Evolutionary conservation across 2,329 filamentous ascomycete species (phyloP), one percentile per base, ranked within the genome.

Genomic region (Penicillium digitatum): DNA sequence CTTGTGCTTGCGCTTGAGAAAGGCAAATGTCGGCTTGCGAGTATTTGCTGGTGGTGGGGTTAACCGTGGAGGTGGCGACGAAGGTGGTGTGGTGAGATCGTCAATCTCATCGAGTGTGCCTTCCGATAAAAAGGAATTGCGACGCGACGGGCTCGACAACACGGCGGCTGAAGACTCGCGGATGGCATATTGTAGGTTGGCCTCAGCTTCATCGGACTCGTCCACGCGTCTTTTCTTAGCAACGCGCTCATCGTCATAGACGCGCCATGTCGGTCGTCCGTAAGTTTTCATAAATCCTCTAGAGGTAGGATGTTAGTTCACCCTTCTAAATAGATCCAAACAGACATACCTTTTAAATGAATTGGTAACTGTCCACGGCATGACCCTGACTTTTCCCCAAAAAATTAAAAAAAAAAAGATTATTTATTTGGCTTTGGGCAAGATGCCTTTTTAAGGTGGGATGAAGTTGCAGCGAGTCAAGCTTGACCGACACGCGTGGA

Each of bases 231-330:
- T 64, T 68, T 76, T 76, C 56, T 79, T 79, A 35, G 72, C 70
- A 29, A 71, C 73, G 60, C 71, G 68, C 59, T 77, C 74, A 54
- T 77, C 74, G 65, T 77, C 74, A 66, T 75, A 76, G 64, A 76
- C 73, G 68, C 76, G 76, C 69, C 76, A 77, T 58, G 74, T 65
- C 50, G 76, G 73, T 67, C 76, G 74, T 63, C 72, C 74, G 73
- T 79, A 78, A 49, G 76, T 78, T 72, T 76, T 76, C 73, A 76
- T 77, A 59, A 78, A 73, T 67, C 76, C 76, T 70, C 76, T 78
- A 78, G 60, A 32, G 51, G 46, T 38, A 48, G 20, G 48, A 34
- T 52, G 54, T 39, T 32, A 56, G 48, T 31, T 4, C 8, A 7
- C 12, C 43, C 14, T 26, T 26, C 14, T 7, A 45, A n/a, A 32